Evolutionary conservation across 2,329 filamentous ascomycete genomes (phyloP).

Genomic region (Claviceps sp.): DNA sequence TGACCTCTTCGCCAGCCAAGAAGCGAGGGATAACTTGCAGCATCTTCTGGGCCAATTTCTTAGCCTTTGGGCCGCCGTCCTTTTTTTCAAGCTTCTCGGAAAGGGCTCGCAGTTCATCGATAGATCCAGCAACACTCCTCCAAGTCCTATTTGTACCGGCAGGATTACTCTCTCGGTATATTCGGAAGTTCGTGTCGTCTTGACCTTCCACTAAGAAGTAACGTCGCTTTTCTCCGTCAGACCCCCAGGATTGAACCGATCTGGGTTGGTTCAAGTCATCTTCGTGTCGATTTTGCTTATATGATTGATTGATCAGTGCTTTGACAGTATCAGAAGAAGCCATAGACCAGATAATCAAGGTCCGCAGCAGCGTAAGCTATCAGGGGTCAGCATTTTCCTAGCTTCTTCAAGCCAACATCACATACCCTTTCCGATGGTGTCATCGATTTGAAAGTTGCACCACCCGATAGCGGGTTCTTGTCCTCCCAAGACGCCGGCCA

Average conservation of each 20-base stretch:
- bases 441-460: constrained; percentile 72
- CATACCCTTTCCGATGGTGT: constrained; percentile 65
- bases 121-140: constrained; percentile 84
- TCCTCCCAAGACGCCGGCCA: constrained; percentile 78
- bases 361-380: constrained; percentile 71
- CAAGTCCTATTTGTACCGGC: constrained; percentile 64
- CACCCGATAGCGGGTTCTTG: constrained; percentile 70
- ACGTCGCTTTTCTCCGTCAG: constrained; percentile 76
- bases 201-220: constrained; percentile 91
- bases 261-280: constrained; percentile 70
- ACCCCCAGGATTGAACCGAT: constrained; percentile 82
- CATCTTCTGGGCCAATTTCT: constrained; percentile 65
- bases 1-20: constrained; percentile 81
- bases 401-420: constrained; percentile 1
- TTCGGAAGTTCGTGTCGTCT: constrained; percentile 84
- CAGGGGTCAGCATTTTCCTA: constrained; percentile 5
- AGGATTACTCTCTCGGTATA: constrained; percentile 88
- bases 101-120: constrained; percentile 68
- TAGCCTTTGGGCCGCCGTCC: constrained; percentile 72
- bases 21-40: constrained; percentile 71
- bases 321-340: constrained; percentile 77
- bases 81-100: constrained; percentile 61
- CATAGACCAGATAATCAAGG: constrained; percentile 77
- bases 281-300: constrained; percentile 78
- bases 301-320: constrained; percentile 68